A percentile compares a stretch with the other conserved stretches of the same genome.
Conservation (phyloP, 495 filamentous ascomycete genomes). For the Penicillium longicatenatum region DNA sequence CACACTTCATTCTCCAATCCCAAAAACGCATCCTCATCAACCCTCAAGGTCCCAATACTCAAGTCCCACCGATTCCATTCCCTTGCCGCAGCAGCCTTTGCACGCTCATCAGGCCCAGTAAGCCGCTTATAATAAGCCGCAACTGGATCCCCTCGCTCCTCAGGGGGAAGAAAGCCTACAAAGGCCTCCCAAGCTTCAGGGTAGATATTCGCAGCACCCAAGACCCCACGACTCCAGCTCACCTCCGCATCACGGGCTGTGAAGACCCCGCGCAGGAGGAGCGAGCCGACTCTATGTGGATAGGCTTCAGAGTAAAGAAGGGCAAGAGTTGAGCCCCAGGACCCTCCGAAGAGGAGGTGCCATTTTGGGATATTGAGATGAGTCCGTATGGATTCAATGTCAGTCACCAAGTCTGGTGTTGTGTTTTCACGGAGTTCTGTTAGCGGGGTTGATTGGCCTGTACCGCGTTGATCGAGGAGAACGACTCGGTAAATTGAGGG, state of each 20-base stretch:
- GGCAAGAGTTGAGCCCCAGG: constrained; percentile 48
- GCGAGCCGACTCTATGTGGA: constrained; percentile 34
- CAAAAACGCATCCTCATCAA: constrained; percentile 23
- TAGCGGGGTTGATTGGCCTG: constrained; percentile 40
- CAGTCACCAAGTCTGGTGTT: constrained; percentile 41
- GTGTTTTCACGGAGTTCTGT: constrained; percentile 47
- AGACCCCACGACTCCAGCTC: constrained; percentile 25
- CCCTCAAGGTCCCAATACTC: constrained; percentile 29
- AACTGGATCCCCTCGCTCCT: constrained; percentile 33
- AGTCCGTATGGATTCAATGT: constrained; percentile 43
- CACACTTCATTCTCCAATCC: constrained; percentile 36
- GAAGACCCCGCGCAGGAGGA: constrained; percentile 47
- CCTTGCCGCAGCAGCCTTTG: constrained; percentile 12
- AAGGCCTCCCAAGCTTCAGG: constrained; percentile 45
- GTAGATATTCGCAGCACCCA: constrained; percentile 34
- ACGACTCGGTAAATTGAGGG: constrained; percentile 45
- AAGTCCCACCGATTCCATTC: constrained; percentile 43
- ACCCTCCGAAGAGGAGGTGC: constrained; percentile 51
- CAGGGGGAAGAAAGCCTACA: constrained; percentile 29
- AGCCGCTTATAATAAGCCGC: constrained; percentile 39
- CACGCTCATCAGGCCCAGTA: constrained; percentile 3
- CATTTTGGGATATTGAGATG: constrained; percentile 46
- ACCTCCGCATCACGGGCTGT: constrained; percentile 33
- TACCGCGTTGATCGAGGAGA: constrained; percentile 51
- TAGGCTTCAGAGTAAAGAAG: constrained; percentile 45